Evolutionary conservation across 2,329 filamentous ascomycete genomes (phyloP).

Genomic region (Pyricularia sp.): DNA sequence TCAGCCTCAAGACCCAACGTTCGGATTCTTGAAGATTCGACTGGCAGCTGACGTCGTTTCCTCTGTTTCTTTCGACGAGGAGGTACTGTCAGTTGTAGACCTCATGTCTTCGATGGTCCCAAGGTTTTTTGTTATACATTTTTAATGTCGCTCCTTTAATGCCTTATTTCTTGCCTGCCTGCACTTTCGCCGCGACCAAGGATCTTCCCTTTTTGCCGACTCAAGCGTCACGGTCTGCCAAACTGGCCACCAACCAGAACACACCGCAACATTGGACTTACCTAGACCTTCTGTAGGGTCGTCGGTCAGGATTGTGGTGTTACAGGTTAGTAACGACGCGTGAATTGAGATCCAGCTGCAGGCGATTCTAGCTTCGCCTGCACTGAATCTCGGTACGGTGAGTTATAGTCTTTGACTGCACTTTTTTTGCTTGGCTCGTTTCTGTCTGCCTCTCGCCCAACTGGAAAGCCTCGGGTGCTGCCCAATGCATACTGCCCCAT

Average conservation of each 20-base stretch:
- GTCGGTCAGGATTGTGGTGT: neutral
- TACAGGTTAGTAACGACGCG: neutral
- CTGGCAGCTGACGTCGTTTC: neutral
- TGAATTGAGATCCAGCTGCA: conserved; percentile 36
- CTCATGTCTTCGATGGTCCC: conserved; percentile 9
- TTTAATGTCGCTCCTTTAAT: conserved; percentile 14
- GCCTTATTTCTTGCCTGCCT: conserved; percentile 7
- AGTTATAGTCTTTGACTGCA: conserved; percentile 15
- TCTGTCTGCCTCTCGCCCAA: no score
- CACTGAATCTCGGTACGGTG: conserved; percentile 48
- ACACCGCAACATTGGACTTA: neutral
- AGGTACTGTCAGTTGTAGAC: neutral
- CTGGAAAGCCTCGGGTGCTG: no score
- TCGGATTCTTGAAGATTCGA: conserved; percentile 1
- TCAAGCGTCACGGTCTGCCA: conserved; percentile 8
- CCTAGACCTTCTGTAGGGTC: neutral
- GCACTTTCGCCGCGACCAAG: neutral
- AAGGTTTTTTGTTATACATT: conserved; percentile 4
- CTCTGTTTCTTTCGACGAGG: neutral
- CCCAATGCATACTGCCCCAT: no score
- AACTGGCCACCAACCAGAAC: neutral
- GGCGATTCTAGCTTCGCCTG: conserved; percentile 51
- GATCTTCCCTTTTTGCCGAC: conserved; percentile 1
- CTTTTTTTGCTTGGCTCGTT: neutral
- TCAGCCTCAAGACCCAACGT: conserved; percentile 1